phyloP scores from a whole-genome alignment of 306 rosid genomes.

The Glycine tomentella region DNA sequence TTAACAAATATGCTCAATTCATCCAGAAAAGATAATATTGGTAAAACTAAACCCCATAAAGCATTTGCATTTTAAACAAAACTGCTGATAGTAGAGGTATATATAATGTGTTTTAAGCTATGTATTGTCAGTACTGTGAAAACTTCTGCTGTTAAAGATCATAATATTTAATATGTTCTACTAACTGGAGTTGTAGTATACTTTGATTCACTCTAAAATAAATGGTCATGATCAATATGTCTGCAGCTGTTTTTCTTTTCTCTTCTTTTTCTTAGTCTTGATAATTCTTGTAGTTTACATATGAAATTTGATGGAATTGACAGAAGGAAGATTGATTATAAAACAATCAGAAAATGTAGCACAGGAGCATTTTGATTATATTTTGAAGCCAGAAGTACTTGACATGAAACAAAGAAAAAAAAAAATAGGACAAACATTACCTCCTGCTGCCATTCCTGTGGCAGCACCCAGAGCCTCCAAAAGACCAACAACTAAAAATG shows the following conservation, averaged over 20 bases:
- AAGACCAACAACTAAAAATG: constrained; percentile 85
- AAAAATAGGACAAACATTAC: constrained; percentile 51
- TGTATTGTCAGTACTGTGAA: constrained; percentile 10
- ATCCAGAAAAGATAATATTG: neutral
- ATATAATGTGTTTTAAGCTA: neutral
- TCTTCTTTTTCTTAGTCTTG: neutral
- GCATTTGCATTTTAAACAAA: neutral
- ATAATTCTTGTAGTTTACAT: neutral
- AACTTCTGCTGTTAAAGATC: neutral
- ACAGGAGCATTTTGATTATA: constrained; percentile 14
- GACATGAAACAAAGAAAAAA: constrained; percentile 20
- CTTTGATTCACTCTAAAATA: constrained; percentile 7
- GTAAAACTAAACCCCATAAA: neutral
- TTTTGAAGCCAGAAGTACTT: constrained; percentile 16
- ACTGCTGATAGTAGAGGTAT: too few species aligned
- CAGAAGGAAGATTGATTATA: constrained; percentile 5
- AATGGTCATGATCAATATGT: neutral
- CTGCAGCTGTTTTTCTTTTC: constrained; percentile 6
- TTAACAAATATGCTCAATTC: neutral
- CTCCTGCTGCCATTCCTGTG: constrained; percentile 98
- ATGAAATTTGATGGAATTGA: constrained; percentile 9
- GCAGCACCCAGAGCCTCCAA: constrained; percentile 95
- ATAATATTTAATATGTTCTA: constrained; percentile 2
- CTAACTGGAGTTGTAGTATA: neutral
- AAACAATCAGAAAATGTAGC: constrained; percentile 7